A percentile compares a stretch with the other conserved stretches of the same genome.
Evolutionary conservation across 768 basidiomycete genomes (phyloP).

Genomic region (Pisolithus orientalis): DNA sequence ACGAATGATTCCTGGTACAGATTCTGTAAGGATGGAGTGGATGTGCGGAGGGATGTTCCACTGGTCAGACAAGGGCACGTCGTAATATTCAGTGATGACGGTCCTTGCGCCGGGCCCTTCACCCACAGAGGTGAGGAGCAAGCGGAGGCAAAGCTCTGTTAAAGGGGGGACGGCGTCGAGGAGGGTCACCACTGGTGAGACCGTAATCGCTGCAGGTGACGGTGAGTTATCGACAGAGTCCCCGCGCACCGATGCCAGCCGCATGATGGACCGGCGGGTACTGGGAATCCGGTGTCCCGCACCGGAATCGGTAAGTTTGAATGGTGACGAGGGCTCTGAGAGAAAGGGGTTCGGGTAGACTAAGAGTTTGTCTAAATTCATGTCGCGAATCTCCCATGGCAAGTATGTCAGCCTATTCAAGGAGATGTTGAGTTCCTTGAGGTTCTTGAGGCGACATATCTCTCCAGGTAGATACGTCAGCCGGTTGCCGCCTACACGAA

Average conservation of each 20-base stretch:
- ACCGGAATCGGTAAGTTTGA: constrained; percentile 1
- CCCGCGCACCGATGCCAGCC: constrained; percentile 6
- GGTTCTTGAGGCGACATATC: constrained; percentile 44
- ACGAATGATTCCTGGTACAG: constrained; percentile 23
- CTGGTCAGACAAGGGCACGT: constrained; percentile 25
- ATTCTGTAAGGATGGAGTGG: constrained; percentile 19
- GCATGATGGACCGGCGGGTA: constrained; percentile 11
- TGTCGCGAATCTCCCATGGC: constrained; percentile 58
- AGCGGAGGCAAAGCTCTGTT: constrained; percentile 33
- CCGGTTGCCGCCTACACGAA: constrained; percentile 45
- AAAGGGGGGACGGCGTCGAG: constrained; percentile 24
- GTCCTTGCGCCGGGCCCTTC: constrained; percentile 3
- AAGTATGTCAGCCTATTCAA: constrained; percentile 53
- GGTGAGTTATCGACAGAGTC: neutral
- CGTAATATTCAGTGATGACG: constrained; percentile 20
- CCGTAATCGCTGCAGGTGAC: constrained; percentile 4
- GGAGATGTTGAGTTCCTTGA: constrained; percentile 56
- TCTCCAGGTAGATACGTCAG: constrained; percentile 57
- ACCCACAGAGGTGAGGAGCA: constrained; percentile 26
- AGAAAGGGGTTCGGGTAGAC: constrained; percentile 61
- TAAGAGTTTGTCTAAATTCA: constrained; percentile 43
- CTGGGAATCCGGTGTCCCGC: neutral
- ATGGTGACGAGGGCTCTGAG: constrained; percentile 21
- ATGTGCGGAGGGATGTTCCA: constrained; percentile 22
- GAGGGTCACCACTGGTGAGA: constrained; percentile 15